Conservation (phyloP, 2,329 filamentous ascomycete genomes). For the Epichloe uncinata region DNA sequence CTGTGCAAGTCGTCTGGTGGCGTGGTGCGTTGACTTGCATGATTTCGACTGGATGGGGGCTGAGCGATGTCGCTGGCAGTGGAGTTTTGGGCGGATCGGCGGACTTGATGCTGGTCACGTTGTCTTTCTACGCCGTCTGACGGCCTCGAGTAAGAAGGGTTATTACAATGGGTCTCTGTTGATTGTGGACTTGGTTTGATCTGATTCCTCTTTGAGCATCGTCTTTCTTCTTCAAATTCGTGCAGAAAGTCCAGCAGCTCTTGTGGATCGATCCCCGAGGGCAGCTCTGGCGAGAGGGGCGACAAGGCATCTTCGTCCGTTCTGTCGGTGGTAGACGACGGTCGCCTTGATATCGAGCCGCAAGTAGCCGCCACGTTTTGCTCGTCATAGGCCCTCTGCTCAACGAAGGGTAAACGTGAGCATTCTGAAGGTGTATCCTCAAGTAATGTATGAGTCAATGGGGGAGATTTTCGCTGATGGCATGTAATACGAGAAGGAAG, state of each 20-base stretch:
- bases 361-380: not conserved
- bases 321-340: not conserved
- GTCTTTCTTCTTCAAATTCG: slow-evolving; percentile 1
- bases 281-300: not conserved
- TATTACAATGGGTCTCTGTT: not conserved
- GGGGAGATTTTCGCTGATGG: not conserved
- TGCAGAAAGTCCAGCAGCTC: slow-evolving; percentile 5
- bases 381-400: not conserved
- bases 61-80: not conserved
- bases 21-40: not conserved
- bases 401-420: not conserved
- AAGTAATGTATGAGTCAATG: not conserved
- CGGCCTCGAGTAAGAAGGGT: not conserved
- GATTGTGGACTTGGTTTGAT: not conserved
- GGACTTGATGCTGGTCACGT: not conserved
- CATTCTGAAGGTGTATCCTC: not conserved
- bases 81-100: not conserved
- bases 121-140: not conserved
- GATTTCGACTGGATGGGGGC: slow-evolving; percentile 4
- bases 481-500: not conserved
- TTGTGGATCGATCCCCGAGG: slow-evolving; percentile 2
- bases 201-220: not conserved
- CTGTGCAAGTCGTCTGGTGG: not conserved
- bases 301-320: not conserved
- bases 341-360: not conserved